Evolutionary conservation across 768 basidiomycete species (phyloP).

Genomic region (Brasilioporus rufonigricans): DNA sequence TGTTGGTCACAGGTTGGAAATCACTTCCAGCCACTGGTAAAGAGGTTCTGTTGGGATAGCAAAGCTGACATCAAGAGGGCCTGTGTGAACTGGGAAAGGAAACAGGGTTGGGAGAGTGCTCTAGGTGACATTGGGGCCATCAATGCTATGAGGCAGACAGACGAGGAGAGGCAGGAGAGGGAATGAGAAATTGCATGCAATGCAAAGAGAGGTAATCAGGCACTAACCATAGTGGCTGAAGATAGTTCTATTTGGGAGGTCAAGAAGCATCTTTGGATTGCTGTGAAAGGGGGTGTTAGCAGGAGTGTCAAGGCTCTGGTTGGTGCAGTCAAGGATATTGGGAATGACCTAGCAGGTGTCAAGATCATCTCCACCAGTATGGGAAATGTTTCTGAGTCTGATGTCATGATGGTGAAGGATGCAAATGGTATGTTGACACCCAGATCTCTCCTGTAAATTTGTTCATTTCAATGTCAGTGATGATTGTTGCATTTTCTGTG

Average conservation of each 20-base stretch:
- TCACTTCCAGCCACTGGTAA: conserved; percentile 88
- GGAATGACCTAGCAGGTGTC: conserved; percentile 79
- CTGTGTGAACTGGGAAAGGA: conserved; percentile 69
- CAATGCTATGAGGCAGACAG: conserved; percentile 60
- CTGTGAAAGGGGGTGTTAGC: conserved; percentile 95
- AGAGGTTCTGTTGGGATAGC: conserved; percentile 76
- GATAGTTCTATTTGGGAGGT: conserved; percentile 12
- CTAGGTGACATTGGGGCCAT: conserved; percentile 81
- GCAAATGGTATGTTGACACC: conserved; percentile 58
- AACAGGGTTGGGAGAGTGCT: conserved; percentile 61
- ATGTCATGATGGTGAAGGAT: conserved; percentile 87
- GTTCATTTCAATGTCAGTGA: conserved; percentile 44
- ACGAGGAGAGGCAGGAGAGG: conserved; percentile 34
- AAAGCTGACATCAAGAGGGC: conserved; percentile 89
- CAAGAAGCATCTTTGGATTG: conserved; percentile 58
- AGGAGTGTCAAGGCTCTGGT: conserved; percentile 95
- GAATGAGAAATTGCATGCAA: conserved; percentile 1
- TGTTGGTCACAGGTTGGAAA: conserved; percentile 95
- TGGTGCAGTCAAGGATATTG: conserved; percentile 83
- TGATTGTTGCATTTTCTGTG: conserved; percentile 89
- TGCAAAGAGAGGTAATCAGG: conserved; percentile 3
- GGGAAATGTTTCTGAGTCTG: conserved; percentile 86
- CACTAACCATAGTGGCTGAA: not conserved
- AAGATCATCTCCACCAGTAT: conserved; percentile 82
- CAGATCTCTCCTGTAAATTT: not conserved